A percentile compares a stretch with the other conserved stretches of the same genome.
These are phyloP conservation scores for Cystofilobasidium bisporidii DNA, from an alignment of 768 basidiomycete genomes.

Conservation along the genomic window DNA sequence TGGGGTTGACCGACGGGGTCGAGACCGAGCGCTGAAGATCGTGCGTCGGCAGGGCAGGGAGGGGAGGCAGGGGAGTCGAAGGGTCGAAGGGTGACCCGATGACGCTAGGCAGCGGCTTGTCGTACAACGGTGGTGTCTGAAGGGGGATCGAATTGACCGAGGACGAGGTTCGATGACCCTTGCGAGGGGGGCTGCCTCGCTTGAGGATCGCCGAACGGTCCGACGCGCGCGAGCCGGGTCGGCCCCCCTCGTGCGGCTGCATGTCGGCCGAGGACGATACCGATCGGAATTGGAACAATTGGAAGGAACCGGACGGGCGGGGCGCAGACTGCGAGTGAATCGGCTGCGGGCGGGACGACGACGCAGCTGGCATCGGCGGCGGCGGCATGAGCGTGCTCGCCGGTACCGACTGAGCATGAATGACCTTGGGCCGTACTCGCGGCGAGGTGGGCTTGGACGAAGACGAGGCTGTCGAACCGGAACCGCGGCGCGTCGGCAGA, in stretches of 20 bases:
- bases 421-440: constrained; percentile 5
- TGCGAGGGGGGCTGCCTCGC: constrained; percentile 15
- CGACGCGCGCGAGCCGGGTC: neutral
- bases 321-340: neutral
- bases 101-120: neutral
- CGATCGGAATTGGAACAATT: neutral
- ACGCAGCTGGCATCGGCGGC: neutral
- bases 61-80: neutral
- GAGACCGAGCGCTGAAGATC: constrained; percentile 4
- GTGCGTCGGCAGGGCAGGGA: neutral
- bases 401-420: neutral
- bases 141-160: constrained; percentile 27
- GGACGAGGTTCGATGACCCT: constrained; percentile 13
- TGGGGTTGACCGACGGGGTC: constrained; percentile 5
- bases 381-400: constrained; percentile 11
- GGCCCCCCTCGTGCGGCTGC: neutral
- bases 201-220: neutral
- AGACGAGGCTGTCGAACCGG: neutral
- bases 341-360: neutral
- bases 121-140: neutral
- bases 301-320: neutral
- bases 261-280: neutral
- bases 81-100: neutral
- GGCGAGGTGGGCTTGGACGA: neutral
- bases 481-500: constrained; percentile 15